A percentile compares a stretch with the other conserved stretches of the same genome.
Conservation (phyloP, 176 grass and related monocot species). For the Saccharum spontaneum region DNA sequence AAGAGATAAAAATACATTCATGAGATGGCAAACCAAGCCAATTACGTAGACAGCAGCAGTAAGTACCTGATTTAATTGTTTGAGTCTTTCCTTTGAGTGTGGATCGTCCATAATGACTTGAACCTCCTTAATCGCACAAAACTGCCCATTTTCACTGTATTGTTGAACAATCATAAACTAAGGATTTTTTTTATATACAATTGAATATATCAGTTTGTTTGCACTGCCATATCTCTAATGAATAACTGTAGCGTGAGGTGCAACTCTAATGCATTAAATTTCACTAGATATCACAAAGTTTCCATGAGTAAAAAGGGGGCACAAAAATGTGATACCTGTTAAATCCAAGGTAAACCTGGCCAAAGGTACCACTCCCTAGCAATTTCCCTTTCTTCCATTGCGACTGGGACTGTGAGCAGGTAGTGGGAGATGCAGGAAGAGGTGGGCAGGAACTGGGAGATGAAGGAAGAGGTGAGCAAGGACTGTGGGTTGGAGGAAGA, state of each 20-base stretch:
- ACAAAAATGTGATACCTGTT: constrained; percentile 59
- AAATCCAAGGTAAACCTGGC: constrained; percentile 94
- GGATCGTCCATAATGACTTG: constrained; percentile 92
- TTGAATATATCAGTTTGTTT: constrained; percentile 10
- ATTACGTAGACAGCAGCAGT: constrained; percentile 14
- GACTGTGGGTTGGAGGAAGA: constrained; percentile 43
- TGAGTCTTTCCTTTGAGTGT: constrained; percentile 94
- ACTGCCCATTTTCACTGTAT: constrained; percentile 84
- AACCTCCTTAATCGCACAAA: constrained; percentile 98
- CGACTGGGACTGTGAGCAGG: constrained; percentile 37
- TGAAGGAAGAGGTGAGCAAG: constrained; percentile 44
- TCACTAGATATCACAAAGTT: neutral
- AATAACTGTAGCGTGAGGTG: constrained; percentile 7
- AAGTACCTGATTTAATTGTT: constrained; percentile 86
- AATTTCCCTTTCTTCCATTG: constrained; percentile 87
- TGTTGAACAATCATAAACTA: neutral
- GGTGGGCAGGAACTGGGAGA: constrained; percentile 36
- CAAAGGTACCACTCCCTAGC: constrained; percentile 89
- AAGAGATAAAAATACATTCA: constrained; percentile 8
- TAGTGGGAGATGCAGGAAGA: constrained; percentile 39
- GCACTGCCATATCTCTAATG: neutral
- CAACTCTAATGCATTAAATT: neutral
- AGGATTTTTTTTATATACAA: neutral
- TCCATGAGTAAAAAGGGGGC: neutral
- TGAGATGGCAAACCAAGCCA: neutral